Evolutionary conservation across 2,329 filamentous ascomycete species (phyloP).

Genomic region (Fusarium haematococcum): DNA sequence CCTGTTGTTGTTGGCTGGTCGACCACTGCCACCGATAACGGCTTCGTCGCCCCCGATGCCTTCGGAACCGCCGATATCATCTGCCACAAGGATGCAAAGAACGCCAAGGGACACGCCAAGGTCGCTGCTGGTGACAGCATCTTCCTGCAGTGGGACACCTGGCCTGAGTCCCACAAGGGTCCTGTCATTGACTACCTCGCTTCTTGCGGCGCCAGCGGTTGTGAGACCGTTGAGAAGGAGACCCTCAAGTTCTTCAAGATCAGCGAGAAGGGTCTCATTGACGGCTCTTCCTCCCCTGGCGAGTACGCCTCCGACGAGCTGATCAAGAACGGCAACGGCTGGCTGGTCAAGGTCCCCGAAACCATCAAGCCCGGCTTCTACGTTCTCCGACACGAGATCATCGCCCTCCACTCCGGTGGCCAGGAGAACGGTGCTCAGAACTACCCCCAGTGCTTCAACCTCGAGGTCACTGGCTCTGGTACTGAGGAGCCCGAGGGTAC

Average conservation of each 20-base stretch:
- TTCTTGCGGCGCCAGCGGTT: constrained; percentile 65
- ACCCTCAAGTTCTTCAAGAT: constrained; percentile 75
- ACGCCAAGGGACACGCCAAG: constrained; percentile 53
- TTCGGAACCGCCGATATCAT: constrained; percentile 57
- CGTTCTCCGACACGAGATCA: constrained; percentile 65
- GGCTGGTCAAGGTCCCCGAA: constrained; percentile 50
- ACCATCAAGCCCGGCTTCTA: constrained; percentile 56
- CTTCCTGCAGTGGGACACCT: constrained; percentile 56
- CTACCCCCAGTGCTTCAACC: constrained; percentile 39
- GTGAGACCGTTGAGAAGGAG: constrained; percentile 64
- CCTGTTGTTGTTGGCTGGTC: constrained; percentile 53
- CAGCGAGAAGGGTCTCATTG: constrained; percentile 63
- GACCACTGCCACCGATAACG: constrained; percentile 59
- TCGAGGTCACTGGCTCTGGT: constrained; percentile 56
- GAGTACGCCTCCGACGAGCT: constrained; percentile 55
- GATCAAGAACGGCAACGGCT: constrained; percentile 54
- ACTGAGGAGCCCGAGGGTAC: constrained; percentile 49
- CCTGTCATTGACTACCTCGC: constrained; percentile 75
- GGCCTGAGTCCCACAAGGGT: constrained; percentile 59
- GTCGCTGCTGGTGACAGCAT: constrained; percentile 56
- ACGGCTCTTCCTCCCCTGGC: constrained; percentile 56
- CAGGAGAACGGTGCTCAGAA: constrained; percentile 34
- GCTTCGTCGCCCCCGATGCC: constrained; percentile 60
- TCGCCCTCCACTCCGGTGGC: constrained; percentile 59
- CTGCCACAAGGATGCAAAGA: constrained; percentile 58